Evolutionary conservation across 202 grass and related monocot species (phyloP), one percentile per base, ranked within the genome.

Genomic region (Digitaria exilis): DNA sequence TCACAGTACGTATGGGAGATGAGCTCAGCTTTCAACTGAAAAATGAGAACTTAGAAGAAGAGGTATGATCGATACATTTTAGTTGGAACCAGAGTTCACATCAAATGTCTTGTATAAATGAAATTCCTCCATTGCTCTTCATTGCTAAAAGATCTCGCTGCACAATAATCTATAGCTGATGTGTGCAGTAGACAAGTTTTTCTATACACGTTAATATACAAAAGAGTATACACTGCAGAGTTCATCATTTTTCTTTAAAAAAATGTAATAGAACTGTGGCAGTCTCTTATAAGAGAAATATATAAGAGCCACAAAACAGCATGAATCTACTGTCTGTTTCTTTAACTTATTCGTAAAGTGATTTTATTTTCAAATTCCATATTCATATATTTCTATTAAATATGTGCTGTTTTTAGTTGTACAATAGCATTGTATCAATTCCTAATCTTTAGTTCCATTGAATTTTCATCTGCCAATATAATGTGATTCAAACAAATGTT

Each of bases 1-100:
- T 98, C 4, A 91, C 90, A 54, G 63, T 98, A 73, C 41, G 42
- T 41, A 88, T 88, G 82, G 92, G 85, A 83, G 75, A 88, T 75
- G 81, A 87, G 65, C 89, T 91, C 64, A 84, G 76, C 64, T 88
- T 98, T 78, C 73, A 76, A 50, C 82, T 98, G 49, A 81, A 90
- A 89, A 91, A 93, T 77, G 80, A 83, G 73, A 93, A 30, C 77
- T 88, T 91, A 61, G 84, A 82, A 60, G 87, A 93, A 87, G 79
- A 75, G 95, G 92, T 98, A 80, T 57, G 71, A 15, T 68, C 29
- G 7, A 22, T 82, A 66, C 52, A 44, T 62, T 76, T 37, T 32
- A 26, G 56, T 30, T 68, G 21, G n/a, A 8, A 31, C 57, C 48
- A 13, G 15, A 78, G n/a, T 46, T 56, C 21, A 50, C 48, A 46